Conservation (phyloP, 2,329 filamentous ascomycete species). For the Cryphonectria japonica region DNA sequence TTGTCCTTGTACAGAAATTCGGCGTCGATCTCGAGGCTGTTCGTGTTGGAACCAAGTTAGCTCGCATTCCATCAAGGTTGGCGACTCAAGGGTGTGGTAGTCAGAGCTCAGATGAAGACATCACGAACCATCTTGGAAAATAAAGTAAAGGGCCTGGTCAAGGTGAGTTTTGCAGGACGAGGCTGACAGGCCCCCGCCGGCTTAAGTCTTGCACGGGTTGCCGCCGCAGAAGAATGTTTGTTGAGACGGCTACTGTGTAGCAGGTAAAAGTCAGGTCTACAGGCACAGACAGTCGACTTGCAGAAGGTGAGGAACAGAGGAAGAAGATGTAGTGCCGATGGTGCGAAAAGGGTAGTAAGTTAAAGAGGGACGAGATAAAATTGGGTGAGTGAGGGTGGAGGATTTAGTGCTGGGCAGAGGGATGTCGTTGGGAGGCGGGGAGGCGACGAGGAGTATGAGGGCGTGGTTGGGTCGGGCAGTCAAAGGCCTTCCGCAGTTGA, state of each 20-base stretch:
- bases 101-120: slow-evolving; percentile 7
- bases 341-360: background rate
- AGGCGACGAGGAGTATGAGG: background rate
- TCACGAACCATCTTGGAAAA: slow-evolving; percentile 16
- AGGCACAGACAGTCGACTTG: background rate
- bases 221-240: background rate
- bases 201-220: background rate
- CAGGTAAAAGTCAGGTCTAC: background rate
- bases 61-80: background rate
- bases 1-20: background rate
- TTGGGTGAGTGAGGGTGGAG: background rate
- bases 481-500: background rate
- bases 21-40: slow-evolving; percentile 18
- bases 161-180: background rate
- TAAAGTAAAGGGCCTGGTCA: background rate
- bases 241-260: background rate
- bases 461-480: background rate
- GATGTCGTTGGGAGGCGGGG: slow-evolving; percentile 5
- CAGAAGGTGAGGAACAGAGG: background rate
- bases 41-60: background rate
- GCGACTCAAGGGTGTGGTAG: background rate
- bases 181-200: background rate
- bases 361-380: background rate
- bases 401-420: background rate
- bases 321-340: background rate